Conservation (phyloP, 169 alveolate species). For the Besnoitia besnoiti region DNA sequence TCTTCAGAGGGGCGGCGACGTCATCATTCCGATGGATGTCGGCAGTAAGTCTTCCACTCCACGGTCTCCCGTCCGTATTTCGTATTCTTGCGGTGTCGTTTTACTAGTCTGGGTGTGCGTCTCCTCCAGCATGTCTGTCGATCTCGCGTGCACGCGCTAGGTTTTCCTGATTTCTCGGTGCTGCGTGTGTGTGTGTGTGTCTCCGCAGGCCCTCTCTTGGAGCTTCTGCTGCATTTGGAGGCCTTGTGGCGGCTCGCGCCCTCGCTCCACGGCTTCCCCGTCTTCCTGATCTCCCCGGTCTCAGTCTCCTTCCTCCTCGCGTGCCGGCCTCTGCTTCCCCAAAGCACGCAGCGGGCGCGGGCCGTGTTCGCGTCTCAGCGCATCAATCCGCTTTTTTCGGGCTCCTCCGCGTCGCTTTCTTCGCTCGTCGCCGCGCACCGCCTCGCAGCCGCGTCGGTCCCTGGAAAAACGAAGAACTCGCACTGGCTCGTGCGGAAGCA, state of each 20-base stretch:
- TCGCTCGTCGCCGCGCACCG: not conserved
- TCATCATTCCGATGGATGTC: not conserved
- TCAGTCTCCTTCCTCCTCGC: not conserved
- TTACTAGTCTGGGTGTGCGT: not conserved
- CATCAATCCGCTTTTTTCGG: not conserved
- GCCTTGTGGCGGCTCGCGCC: conserved; percentile 20
- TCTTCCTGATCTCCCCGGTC: not conserved
- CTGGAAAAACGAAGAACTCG: not conserved
- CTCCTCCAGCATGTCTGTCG: not conserved
- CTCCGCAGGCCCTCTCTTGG: not conserved
- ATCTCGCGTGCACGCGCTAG: too few species aligned
- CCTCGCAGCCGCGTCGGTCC: not conserved
- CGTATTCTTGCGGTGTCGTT: not conserved
- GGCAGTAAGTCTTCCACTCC: not conserved
- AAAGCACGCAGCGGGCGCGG: conserved; percentile 31
- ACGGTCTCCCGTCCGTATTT: not conserved
- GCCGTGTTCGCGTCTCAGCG: conserved; percentile 18
- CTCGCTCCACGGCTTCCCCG: not conserved
- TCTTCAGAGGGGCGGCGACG: not conserved
- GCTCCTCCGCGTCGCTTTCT: not conserved
- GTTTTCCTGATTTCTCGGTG: not conserved
- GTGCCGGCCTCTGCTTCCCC: conserved; percentile 4
- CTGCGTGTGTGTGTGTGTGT: not conserved
- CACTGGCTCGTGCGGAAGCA: not conserved
- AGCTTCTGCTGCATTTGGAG: conserved; percentile 21